phyloP scores from a whole-genome alignment of 169 alveolate species.

The Cardiosporidium cionae region DNA sequence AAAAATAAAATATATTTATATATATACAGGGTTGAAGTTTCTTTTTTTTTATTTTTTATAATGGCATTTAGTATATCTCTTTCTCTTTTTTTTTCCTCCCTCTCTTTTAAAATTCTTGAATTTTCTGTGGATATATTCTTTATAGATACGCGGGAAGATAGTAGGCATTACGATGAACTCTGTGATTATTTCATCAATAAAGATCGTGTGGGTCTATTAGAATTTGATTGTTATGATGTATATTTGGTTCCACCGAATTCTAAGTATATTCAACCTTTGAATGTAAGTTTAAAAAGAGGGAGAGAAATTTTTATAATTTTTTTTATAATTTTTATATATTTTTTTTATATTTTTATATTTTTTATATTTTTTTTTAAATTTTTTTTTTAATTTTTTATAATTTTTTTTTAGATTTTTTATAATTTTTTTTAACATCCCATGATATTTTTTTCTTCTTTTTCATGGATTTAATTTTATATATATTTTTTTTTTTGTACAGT shows the following conservation, averaged over 20 bases:
- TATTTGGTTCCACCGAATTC: conserved; percentile 56
- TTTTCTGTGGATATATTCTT: no score
- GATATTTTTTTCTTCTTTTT: no score
- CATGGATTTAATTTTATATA: neutral
- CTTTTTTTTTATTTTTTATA: no score
- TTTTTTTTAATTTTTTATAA: no score
- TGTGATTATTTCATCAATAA: conserved; percentile 53
- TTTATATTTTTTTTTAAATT: no score
- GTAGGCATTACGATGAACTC: conserved; percentile 44
- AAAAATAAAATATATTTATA: no score
- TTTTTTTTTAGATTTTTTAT: no score
- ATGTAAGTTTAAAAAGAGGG: neutral
- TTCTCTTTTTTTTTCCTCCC: no score
- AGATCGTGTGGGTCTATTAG: conserved; percentile 49
- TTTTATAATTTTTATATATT: neutral
- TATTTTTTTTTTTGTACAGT: conserved; percentile 5
- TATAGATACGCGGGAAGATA: conserved; percentile 47
- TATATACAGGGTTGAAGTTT: no score
- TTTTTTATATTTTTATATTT: neutral
- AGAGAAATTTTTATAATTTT: neutral
- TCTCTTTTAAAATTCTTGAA: no score
- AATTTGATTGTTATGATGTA: conserved; percentile 39
- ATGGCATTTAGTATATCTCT: no score
- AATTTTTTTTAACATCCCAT: no score
- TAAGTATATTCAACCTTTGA: conserved; percentile 17